A percentile compares a stretch with the other conserved stretches of the same genome.
Evolutionary conservation across 305 asterid species (phyloP).

Genomic region (Petunia hybrid): DNA sequence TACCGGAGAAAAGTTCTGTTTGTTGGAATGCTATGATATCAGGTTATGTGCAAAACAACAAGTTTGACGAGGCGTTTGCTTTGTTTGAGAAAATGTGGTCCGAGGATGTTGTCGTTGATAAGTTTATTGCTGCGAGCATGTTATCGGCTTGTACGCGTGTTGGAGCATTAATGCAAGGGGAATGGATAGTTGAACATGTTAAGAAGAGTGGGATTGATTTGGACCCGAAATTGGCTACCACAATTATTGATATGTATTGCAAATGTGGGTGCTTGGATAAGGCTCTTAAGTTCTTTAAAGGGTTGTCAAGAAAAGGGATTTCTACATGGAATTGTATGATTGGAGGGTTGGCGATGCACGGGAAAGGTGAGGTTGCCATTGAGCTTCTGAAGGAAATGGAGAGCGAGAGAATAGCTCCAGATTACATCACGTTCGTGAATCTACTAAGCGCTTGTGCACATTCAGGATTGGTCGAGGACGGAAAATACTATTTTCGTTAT

Average conservation of each 20-base stretch:
- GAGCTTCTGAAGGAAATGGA: conserved; percentile 65
- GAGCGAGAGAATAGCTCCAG: conserved; percentile 49
- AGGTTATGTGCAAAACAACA: conserved; percentile 64
- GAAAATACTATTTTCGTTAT: conserved; percentile 55
- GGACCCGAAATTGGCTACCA: conserved; percentile 58
- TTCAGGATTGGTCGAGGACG: conserved; percentile 70
- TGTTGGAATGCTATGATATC: conserved; percentile 88
- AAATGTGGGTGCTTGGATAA: conserved; percentile 66
- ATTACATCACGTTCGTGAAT: conserved; percentile 64
- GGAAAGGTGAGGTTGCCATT: conserved; percentile 59
- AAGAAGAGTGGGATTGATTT: conserved; percentile 42
- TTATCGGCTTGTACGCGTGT: conserved; percentile 36
- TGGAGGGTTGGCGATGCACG: conserved; percentile 77
- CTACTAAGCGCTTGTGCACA: conserved; percentile 73
- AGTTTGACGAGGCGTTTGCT: conserved; percentile 60
- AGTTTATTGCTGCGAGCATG: conserved; percentile 37
- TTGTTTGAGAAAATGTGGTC: conserved; percentile 45
- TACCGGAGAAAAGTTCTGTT: conserved; percentile 52
- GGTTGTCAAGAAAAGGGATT: conserved; percentile 49
- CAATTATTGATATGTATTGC: conserved; percentile 63
- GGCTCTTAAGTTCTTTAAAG: conserved; percentile 55
- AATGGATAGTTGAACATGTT: conserved; percentile 39
- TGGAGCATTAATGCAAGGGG: conserved; percentile 37
- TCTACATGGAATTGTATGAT: conserved; percentile 77
- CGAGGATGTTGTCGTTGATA: conserved; percentile 29